Conservation (phyloP, 139 green algal genomes). For the Tetraselmis chui region DNA sequence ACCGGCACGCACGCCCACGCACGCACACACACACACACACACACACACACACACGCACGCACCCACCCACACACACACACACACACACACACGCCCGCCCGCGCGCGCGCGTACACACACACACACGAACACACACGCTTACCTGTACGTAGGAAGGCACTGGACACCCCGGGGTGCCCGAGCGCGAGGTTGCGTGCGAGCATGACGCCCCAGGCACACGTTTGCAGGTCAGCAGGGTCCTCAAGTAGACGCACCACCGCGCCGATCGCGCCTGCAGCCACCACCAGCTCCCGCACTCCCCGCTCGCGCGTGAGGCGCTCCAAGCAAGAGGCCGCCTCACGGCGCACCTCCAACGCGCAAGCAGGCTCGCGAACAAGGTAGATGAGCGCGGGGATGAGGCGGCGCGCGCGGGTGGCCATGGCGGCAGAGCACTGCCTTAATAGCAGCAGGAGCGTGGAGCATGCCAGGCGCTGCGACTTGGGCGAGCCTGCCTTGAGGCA, state of each 20-base stretch:
- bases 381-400: background rate
- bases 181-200: background rate
- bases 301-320: background rate
- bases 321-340: background rate
- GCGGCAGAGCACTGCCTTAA: background rate
- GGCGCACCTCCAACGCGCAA: background rate
- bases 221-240: background rate
- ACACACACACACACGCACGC: no score
- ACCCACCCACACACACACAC: no score
- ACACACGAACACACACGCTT: no score
- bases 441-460: background rate
- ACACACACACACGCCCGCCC: no score
- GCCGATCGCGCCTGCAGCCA: background rate
- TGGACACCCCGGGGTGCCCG: background rate
- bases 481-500: background rate
- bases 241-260: background rate
- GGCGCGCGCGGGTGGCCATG: background rate
- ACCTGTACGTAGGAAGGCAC: background rate
- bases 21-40: no score
- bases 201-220: background rate
- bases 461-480: background rate
- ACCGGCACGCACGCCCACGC: no score
- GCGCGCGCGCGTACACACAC: no score
- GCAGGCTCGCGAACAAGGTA: background rate
- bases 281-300: background rate